Evolutionary conservation across 208 protist genomes (phyloP), one percentile per base, ranked within the genome.

Genomic region (Angomonas desouzai): DNA sequence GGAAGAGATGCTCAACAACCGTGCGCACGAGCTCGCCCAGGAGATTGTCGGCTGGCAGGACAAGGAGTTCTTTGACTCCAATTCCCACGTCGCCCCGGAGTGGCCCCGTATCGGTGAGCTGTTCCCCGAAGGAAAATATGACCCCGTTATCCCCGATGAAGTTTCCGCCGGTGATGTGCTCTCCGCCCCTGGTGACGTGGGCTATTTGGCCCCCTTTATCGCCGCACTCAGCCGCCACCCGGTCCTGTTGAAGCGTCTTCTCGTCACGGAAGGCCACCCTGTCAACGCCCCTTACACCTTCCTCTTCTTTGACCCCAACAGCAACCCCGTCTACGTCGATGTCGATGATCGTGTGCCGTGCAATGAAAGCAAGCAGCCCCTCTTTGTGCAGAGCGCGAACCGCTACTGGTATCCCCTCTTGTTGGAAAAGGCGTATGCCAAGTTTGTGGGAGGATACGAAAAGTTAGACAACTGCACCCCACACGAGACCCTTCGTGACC

Each of bases 401-500:
- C 80, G 66, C 22, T 49, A 72, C 60, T 90, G 81, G 81, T 96
- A 81, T 36, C 88, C 91, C 29, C 63, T 93, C 38, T 69, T 96
- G 43, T 71, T 96, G 51, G 88, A 96, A 74, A 96, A 96, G 74
- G 91, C 91, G 16, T 96, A 96, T 59, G 91, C 91, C 9, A 96
- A 96, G 77, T 93, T 96, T 72, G 79, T 93, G 13, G 86, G 88
- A 57, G 84, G 86, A 29, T 96, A 93, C 75, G 75, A 80, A 32
- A 65, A 76, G 43, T 65, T 96, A 23, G 75, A 85, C 61, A 86
- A 89, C 64, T 93, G 87, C 67, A 92, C 83, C n/a, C 72, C 86
- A 36, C 76, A 89, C 63, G 88, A 96, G 72, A 92, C 87, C 34
- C 72, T 94, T 49, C 83, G 80, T 3, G 91, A 96, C 68, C 55